Conservation (phyloP, 2,329 filamentous ascomycete genomes). For the Macrophomina tecta region DNA sequence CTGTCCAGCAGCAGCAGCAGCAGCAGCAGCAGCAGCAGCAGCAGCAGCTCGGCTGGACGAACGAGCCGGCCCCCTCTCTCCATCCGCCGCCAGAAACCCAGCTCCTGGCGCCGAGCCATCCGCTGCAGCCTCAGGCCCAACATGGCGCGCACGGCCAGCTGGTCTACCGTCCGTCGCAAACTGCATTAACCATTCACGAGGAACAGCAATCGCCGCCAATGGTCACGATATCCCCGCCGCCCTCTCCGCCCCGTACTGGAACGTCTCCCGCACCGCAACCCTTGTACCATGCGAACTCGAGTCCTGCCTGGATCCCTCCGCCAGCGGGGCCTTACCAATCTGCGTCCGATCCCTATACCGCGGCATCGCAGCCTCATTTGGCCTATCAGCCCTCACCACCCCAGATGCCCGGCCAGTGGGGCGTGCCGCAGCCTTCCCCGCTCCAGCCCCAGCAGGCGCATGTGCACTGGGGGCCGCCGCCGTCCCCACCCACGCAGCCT, state of each 20-base stretch:
- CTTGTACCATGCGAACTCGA: constrained; percentile 21
- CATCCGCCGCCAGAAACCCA: not conserved
- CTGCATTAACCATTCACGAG: not conserved
- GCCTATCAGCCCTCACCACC: constrained; percentile 21
- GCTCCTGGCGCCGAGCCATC: not conserved
- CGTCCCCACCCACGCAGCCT: constrained; percentile 13
- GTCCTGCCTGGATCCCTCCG: constrained; percentile 7
- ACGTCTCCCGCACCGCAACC: constrained; percentile 2
- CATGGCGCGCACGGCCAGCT: constrained; percentile 2
- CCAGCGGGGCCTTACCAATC: not conserved
- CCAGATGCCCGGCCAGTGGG: not conserved
- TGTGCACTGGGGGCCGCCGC: constrained; percentile 1
- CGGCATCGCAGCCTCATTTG: not conserved
- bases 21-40: not conserved
- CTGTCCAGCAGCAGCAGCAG: constrained; percentile 1
- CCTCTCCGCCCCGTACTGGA: constrained; percentile 5
- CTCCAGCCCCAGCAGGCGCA: not conserved
- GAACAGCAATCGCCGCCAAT: constrained; percentile 1
- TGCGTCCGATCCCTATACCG: not conserved
- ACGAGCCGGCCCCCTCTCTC: not conserved
- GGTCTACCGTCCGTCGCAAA: constrained; percentile 5
- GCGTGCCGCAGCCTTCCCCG: constrained; percentile 6
- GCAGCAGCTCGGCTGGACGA: not conserved
- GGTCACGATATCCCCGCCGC: constrained; percentile 19
- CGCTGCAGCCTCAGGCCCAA: constrained; percentile 1